Base-by-base conservation (phyloP, 192 early-diverging fungal genomes). In the Chytriomyces sp. region DNA sequence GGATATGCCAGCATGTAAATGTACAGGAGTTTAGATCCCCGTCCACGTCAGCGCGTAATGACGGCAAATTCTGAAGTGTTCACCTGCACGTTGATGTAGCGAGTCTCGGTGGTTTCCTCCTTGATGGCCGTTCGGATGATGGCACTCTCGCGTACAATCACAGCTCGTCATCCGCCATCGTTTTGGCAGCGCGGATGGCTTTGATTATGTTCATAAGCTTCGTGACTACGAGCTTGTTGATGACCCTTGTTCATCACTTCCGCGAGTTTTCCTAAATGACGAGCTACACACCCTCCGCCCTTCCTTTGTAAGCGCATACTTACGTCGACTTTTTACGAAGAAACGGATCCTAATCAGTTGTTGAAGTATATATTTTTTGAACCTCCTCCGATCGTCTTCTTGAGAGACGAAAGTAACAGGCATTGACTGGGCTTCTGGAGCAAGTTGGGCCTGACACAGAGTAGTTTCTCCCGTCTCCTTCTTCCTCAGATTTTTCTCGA, bases 141-240 rank as follows among this genome's bases (percentile, higher is more conserved):
- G 4, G 98, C 98, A 31, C 91, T 93, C 81, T 99, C 98, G 74
- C 93, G 91, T 64, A 93, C 92, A 75, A 99, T 96, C 39, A 99
- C 98, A n/a, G 93, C 92, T 64, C 98, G 89, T 99, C 98, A 80
- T 98, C 98, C 19, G 98, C 94, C 36, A 94, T 93, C n/a, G 98
- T 99, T 75, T 97, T 98, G 78, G 96, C 96, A 66, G 93, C 90
- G 58, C 98, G 91, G 59, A 99, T 95, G 17, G 90, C 89, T 78
- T 98, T 97, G 88, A 99, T 99, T 76, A 99, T 91, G 82, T 98
- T 95, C 83, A 88, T 88, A 8, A 87, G 75, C 38, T 78, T 77
- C 58, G 75, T 74, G 26, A 64, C 73, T 54, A 74, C 75, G 39
- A 80, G 75, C 34, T 73, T 69, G 40, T 75, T 75, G 32, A 80